Base-by-base conservation (phyloP, 257 asterid genomes). In the Capsicum baccatum region DNA sequence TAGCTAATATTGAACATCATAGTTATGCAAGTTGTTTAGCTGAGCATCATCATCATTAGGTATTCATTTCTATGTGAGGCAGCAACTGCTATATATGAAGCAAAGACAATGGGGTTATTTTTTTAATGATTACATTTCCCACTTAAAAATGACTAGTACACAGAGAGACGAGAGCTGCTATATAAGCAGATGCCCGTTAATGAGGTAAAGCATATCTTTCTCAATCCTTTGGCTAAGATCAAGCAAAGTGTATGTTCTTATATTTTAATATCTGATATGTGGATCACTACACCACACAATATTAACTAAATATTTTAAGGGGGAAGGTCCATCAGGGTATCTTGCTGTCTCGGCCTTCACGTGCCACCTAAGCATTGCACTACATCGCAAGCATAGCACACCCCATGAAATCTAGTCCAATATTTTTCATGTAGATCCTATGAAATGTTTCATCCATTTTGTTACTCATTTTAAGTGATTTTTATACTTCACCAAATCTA, bases 191-290 rank as follows among this genome's bases (percentile, higher is more conserved):
- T 11, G 1, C 12, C 33, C 1, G 0, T 12, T 64, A 0, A 0
- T 0, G 0, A 0, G 5, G 0, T 1, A 0, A 48, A 1, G 42
- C 85, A 83, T 86, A 88, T 83, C 85, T 86, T 88, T 86, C 91
- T 86, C 87, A 88, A 83, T 88, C 88, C 83, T 88, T 86, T 86
- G 89, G 89, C 89, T 86, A 86, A 88, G 91, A 68, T 14, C 52
- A 73, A 73, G 80, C 48, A 59, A 47, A 48, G 19, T 19, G 47
- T 6, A 0, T n/a, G 42, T 47, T 73, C 42, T 48, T 73, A 73
- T 48, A 7, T 39, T 73, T 73, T 73, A 73, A 73, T 73, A 47
- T 71, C 0, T 10, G 39, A 47, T 71, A 71, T 47, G 79, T 73
- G 58, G 5, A 0, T 0, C 9, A 70, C n/a, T 0, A 57, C 10